Conservation (phyloP, 108 stramenopile genomes). For the Skeletonema marinoi region DNA sequence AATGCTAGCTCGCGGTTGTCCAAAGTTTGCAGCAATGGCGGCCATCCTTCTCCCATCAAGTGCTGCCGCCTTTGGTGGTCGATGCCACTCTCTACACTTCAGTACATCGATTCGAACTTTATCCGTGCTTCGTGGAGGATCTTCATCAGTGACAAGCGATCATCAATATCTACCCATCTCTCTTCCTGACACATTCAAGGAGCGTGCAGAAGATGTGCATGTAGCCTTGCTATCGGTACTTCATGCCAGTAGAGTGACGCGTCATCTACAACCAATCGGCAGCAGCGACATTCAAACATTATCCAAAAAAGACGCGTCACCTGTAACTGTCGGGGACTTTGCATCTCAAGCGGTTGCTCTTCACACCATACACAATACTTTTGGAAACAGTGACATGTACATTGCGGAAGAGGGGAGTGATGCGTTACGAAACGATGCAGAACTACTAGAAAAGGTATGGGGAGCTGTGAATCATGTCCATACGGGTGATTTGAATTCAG, state of each 20-base stretch:
- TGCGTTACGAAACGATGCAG: conserved; percentile 26
- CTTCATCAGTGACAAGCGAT: neutral
- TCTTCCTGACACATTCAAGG: conserved; percentile 12
- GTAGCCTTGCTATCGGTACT: conserved; percentile 47
- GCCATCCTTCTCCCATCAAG: neutral
- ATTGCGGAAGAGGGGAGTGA: conserved; percentile 67
- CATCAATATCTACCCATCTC: neutral
- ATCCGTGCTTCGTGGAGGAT: neutral
- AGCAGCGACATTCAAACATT: conserved; percentile 27
- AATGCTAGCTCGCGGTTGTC: neutral
- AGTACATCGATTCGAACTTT: neutral
- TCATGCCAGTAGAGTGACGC: conserved; percentile 44
- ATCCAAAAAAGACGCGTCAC: conserved; percentile 58
- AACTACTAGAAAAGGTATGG: conserved; percentile 34
- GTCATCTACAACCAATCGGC: conserved; percentile 34
- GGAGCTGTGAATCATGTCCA: conserved; percentile 21
- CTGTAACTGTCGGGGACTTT: conserved; percentile 72
- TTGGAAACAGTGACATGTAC: conserved; percentile 47
- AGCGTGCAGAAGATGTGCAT: conserved; percentile 22
- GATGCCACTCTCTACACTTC: neutral
- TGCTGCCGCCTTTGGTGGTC: neutral
- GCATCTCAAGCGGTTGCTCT: conserved; percentile 65
- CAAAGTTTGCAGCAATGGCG: neutral
- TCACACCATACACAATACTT: conserved; percentile 33
- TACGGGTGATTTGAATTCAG: neutral